A percentile compares a stretch with the other conserved stretches of the same genome.
phyloP scores from a whole-genome alignment of 2,329 filamentous ascomycete species.

The Cordyceps pruinosa region DNA sequence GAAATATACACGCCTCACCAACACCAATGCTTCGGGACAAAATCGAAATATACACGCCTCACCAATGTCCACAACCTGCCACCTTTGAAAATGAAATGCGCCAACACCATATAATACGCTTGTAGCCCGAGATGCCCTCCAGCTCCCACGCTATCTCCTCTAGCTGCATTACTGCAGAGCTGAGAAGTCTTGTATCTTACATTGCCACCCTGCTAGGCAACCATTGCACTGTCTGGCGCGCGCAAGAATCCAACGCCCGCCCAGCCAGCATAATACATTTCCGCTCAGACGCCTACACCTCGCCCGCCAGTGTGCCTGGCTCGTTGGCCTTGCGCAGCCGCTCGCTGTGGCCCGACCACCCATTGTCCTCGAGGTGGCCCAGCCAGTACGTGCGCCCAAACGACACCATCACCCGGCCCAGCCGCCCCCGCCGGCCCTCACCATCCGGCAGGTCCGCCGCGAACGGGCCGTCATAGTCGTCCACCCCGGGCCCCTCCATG shows the following conservation, averaged over 20 bases:
- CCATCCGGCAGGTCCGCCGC: conserved; percentile 62
- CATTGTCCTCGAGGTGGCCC: conserved; percentile 56
- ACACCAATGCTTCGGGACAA: neutral
- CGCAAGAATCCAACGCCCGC: neutral
- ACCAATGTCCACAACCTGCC: neutral
- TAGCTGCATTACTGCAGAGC: neutral
- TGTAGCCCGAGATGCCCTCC: neutral
- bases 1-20: neutral
- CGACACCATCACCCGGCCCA: conserved; percentile 73
- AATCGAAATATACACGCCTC: neutral
- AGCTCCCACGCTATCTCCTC: neutral
- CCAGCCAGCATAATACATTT: neutral
- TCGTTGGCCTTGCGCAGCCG: conserved; percentile 47
- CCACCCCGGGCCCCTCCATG: conserved; percentile 41
- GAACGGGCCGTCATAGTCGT: conserved; percentile 59
- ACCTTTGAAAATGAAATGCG: neutral
- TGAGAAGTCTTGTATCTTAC: neutral
- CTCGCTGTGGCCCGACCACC: conserved; percentile 59
- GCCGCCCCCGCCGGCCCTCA: conserved; percentile 67
- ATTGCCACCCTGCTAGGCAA: neutral
- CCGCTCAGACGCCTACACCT: conserved; percentile 19
- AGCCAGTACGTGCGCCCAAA: conserved; percentile 77
- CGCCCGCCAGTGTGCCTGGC: conserved; percentile 25
- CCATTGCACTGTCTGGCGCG: neutral
- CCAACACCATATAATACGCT: neutral